Evolutionary conservation across 2,329 filamentous ascomycete genomes (phyloP), one percentile per base, ranked within the genome.

Genomic region (Exophiala xenobiotica): DNA sequence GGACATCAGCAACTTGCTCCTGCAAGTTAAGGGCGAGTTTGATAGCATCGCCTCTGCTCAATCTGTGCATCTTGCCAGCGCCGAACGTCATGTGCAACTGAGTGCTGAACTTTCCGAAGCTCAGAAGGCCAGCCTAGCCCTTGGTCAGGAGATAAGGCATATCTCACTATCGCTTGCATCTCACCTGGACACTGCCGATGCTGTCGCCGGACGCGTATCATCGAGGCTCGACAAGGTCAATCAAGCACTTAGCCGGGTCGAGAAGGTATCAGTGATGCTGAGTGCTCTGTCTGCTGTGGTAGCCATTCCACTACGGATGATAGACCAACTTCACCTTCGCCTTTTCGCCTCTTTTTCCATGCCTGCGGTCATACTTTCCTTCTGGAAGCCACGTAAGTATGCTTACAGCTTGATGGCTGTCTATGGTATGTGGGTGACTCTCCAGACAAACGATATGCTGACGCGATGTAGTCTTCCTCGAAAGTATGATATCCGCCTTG

Each of bases 201-300:
- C 37, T 23, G 46, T 41, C 2, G 55, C 55, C n/a, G 46, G 43
- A 8, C 41, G 43, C 22, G 47, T 58, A 16, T 52, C 49, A 19
- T 38, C 12, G n/a, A 52, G 40, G 14, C 40, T 58, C 19, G 51
- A 58, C 31, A 48, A 46, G 26, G 55, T 58, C 41, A 55, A 58
- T 16, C 46, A 54, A 31, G 52, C 52, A 7, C 49, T 58, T 24
- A 48, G 22, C 3, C 46, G 26, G 3, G 46, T 58, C 11, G 55
- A 58, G 41, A 51, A 46, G 31, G 55, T 46, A 18, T 55, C 55
- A 14, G 42, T 49, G 12, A 16, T 47, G 14, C 46, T 58, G 18
- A 50, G 29, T 42, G 27, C 52, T 3, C 26, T 58, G n/a, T 53
- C 53, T 39, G 45, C 49, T 11, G 9, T 53, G 12, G 19, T 58